Evolutionary conservation across 2,329 filamentous ascomycete species (phyloP), one percentile per base, ranked within the genome.

Genomic region (Stylonectria norvegica): DNA sequence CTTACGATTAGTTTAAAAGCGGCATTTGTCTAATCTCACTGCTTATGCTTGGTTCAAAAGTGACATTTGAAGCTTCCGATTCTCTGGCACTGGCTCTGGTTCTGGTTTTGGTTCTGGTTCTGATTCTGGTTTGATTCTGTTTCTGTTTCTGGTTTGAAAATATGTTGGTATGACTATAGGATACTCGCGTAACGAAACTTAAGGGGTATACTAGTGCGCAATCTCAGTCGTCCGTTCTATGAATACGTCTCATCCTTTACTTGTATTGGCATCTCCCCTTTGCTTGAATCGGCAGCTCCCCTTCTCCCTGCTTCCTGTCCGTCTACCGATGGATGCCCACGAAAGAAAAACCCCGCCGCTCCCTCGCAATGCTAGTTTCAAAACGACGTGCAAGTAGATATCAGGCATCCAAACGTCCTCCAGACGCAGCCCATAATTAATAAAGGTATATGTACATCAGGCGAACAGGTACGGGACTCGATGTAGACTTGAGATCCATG

Each of bases 281-380:
- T n/a, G n/a, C n/a, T n/a, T 43, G 14, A 34, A 30, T 36, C 35
- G 43, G 23, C 10, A 27, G 35, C 33, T 22, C 43, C 42, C 37
- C 30, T 33, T 30, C 8, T 8, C 30, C 38, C 25, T 27, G 35
- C 47, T 29, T 40, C 42, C 36, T 38, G 42, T 45, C 43, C 47
- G 50, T 50, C 46, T 50, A 52, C 36, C 35, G 45, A 56, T 49
- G 39, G 7, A 10, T 40, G 41, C 48, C 52, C 40, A 31, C 47
- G 44, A 42, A 47, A 30, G 38, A 34, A 45, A 57, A 57, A 51
- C 50, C 52, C 50, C 41, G 16, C 23, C 53, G 55, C 55, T 55
- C 55, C 55, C 51, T 53, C 53, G 51, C 55, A 50, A 58, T 58
- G 55, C 47, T 49, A 28, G 36, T 38, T 38, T 29, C 28, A 35